Base-by-base conservation (phyloP, 164 flowering plant genomes). In the Piper longum region DNA sequence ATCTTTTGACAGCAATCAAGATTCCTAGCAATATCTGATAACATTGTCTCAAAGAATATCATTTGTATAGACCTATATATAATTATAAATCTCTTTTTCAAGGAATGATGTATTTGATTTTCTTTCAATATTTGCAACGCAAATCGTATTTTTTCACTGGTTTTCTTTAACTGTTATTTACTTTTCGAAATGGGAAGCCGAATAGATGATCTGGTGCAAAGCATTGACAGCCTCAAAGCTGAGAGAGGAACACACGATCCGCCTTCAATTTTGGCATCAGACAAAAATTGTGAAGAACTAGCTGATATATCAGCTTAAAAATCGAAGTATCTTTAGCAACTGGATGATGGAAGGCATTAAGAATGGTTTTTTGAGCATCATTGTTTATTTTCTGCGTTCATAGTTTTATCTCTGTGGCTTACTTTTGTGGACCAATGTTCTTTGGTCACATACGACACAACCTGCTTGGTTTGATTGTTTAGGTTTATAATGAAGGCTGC, bases 1-100 rank as follows among this genome's bases (percentile, higher is more conserved):
- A 8, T 60, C 17, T 60, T 41, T 70, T 64, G 72, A 81, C 93
- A 92, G 98, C 98, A 91, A 87, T 62, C 80, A 64, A 86, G 96
- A 83, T 92, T 92, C 66, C 96, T 87, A 61, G 60, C 85, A 65
- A 92, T 92, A 96, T 89, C 96, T 0, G 91, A 86, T 45, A 77
- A 87, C 65, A 92, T 89, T 68, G 81, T 89, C 42, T 70, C 86
- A 14, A 92, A 92, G 76, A 87, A 92, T 92, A 92, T 89, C 96
- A 96, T 88, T 89, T 78, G 63, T 36, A 7, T 62, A 2, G 17
- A 42, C 2, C n/a, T 26, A 26, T 26, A 26, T 26, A 26, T 26
- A 26, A 26, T 26, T 26, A 26, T 26, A 26, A 26, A 26, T 26
- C 36, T 26, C 36, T 26, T 26, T 26, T 26, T 26, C 36, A 26